A percentile compares a stretch with the other conserved stretches of the same genome.
These are phyloP conservation scores for Leucogyrophana mollusca DNA, from an alignment of 768 basidiomycete genomes.

Conservation along the genomic window DNA sequence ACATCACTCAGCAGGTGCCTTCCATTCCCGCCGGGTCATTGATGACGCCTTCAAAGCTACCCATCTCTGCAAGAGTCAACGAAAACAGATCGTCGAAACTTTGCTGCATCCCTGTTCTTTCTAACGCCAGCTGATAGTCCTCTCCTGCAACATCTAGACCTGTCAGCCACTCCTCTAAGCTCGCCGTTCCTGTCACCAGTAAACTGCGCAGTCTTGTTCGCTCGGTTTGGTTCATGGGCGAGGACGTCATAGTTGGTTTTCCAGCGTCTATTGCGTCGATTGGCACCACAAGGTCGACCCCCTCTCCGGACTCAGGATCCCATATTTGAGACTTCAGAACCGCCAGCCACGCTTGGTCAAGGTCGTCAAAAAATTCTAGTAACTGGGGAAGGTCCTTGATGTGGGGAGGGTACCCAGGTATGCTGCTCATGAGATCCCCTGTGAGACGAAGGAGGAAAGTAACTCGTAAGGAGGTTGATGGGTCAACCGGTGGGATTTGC, in stretches of 20 bases:
- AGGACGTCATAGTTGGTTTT: constrained; percentile 30
- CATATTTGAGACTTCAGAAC: constrained; percentile 65
- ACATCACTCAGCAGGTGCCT: constrained; percentile 17
- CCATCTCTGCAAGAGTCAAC: constrained; percentile 59
- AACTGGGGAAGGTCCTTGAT: constrained; percentile 46
- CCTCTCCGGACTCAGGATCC: constrained; percentile 49
- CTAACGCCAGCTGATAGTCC: constrained; percentile 38
- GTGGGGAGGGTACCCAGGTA: constrained; percentile 59
- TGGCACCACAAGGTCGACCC: constrained; percentile 42
- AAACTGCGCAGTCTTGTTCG: constrained; percentile 67
- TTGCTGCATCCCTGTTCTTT: constrained; percentile 54
- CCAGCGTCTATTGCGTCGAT: constrained; percentile 29
- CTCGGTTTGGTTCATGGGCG: constrained; percentile 68
- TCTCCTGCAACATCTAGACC: constrained; percentile 24
- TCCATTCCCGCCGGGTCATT: constrained; percentile 19
- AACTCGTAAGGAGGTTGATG: constrained; percentile 65
- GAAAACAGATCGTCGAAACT: constrained; percentile 64
- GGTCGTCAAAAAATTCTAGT: constrained; percentile 66
- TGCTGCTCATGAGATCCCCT: constrained; percentile 58
- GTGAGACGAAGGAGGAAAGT: constrained; percentile 72
- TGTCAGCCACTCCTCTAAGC: constrained; percentile 69
- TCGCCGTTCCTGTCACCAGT: constrained; percentile 55
- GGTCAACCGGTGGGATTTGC: constrained; percentile 73
- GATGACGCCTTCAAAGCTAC: constrained; percentile 36
- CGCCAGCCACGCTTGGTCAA: constrained; percentile 73